Conservation (phyloP, 495 filamentous ascomycete genomes). For the Daldinia decipiens region DNA sequence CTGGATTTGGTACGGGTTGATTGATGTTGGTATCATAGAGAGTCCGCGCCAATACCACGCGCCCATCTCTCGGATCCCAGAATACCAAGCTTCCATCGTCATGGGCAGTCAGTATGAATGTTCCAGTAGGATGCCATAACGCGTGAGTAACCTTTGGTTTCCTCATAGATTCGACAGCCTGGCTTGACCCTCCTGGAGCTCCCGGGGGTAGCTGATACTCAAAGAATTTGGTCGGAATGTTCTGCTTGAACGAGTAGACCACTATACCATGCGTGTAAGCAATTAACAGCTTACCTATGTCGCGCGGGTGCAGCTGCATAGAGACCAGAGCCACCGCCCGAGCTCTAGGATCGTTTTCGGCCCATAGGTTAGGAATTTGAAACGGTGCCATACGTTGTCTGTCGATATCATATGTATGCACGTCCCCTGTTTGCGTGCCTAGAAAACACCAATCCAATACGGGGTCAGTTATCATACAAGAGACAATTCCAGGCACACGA, state of each 20-base stretch:
- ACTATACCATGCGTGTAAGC: conserved; percentile 88
- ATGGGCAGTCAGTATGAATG: conserved; percentile 86
- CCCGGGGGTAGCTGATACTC: conserved; percentile 83
- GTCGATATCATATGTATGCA: conserved; percentile 91
- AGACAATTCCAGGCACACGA: conserved; percentile 76
- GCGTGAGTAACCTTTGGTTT: conserved; percentile 80
- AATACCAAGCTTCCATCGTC: conserved; percentile 91
- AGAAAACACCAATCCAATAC: conserved; percentile 91
- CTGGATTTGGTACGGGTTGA: conserved; percentile 59
- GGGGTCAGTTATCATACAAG: conserved; percentile 79
- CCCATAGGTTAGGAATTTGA: conserved; percentile 86
- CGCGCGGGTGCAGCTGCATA: conserved; percentile 85
- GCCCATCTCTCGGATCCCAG: conserved; percentile 94
- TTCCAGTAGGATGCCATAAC: conserved; percentile 94
- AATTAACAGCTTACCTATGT: conserved; percentile 91
- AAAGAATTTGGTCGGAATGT: conserved; percentile 77
- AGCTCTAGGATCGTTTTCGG: conserved; percentile 63
- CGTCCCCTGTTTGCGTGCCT: conserved; percentile 78
- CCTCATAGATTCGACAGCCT: conserved; percentile 61
- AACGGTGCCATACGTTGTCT: conserved; percentile 78
- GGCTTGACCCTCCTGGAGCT: conserved; percentile 82
- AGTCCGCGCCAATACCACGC: conserved; percentile 83
- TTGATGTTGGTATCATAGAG: conserved; percentile 77
- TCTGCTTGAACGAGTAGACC: conserved; percentile 92
- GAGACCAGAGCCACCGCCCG: conserved; percentile 62